phyloP scores from a whole-genome alignment of 2,329 filamentous ascomycete species.

The Scedosporium dehoogii region DNA sequence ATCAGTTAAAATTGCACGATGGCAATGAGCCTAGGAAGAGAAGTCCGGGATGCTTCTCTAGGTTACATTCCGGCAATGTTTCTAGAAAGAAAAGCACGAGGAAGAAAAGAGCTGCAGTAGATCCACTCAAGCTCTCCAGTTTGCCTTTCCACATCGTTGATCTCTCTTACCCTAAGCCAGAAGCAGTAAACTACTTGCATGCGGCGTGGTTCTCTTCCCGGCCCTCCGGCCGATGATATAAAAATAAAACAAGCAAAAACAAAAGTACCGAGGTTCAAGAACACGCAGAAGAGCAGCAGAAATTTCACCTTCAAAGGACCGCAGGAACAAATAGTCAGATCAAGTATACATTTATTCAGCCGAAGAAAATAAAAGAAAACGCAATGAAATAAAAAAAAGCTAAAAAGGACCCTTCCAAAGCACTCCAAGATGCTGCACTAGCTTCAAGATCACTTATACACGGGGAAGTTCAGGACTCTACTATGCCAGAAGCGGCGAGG shows the following conservation, averaged over 20 bases:
- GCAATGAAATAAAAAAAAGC: conserved; percentile 13
- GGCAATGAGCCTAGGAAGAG: background rate
- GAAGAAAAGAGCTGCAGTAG: no score
- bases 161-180: no score
- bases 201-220: no score
- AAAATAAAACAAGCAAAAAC: no score
- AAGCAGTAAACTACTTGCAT: no score
- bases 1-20: background rate
- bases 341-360: background rate
- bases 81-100: no score
- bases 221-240: no score
- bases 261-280: no score
- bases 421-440: conserved; percentile 25
- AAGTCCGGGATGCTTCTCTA: background rate
- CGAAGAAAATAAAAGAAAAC: background rate
- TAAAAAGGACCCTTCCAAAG: conserved; percentile 16
- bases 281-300: no score
- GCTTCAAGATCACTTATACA: conserved; percentile 21
- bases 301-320: no score
- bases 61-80: background rate
- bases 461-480: background rate
- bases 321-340: background rate
- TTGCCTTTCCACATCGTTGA: no score
- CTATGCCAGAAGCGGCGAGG: background rate
- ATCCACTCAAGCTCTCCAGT: no score